Evolutionary conservation across 352 stramenopile species (phyloP), one percentile per base, ranked within the genome.

Genomic region (Hyaloperonospora brassicae): DNA sequence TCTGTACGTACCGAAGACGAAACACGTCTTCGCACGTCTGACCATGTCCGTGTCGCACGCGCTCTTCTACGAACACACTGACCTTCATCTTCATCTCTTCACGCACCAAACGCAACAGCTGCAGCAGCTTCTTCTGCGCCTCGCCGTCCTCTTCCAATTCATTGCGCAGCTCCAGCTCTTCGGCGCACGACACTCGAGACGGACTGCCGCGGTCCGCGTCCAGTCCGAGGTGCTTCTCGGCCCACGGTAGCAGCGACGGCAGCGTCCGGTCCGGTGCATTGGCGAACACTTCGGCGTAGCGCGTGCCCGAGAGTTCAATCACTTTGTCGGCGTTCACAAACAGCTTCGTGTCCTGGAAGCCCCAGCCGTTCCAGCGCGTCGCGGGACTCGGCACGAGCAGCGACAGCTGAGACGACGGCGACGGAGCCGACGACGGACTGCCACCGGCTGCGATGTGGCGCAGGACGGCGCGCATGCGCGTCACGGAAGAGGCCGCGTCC

Each of bases 1-100:
- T 42, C 1, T 51, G 55, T 5, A 63, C 47, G 31, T 85, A 64
- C 17, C 79, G 74, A 24, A 89, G 58, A 35, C 62, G 55, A 52
- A 77, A 89, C 31, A 89, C 68, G 50, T 89, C 76, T 31, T 85
- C 76, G 52, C 79, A 89, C 1, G 79, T 87, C 58, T 89, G 79
- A 17, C 76, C 79, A 43, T 89, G 76, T 9, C 70, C 69, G 52
- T 87, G 79, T 39, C 75, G 75, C 45, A 89, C 70, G 10, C 76
- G 72, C 50, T 87, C 76, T 52, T 81, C 68, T 50, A 78, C 42
- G 25, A 52, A 58, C 5, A 43, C 61, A 36, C 70, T 85, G 5
- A 61, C 62, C 25, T 70, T 70, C 35, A 81, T 58, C 13, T 57
- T 68, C 4, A 56, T 4, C 8, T 70, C 45, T 2, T 57, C 11